These are phyloP conservation scores for Stagonosporopsis vannaccii DNA, from an alignment of 2,329 filamentous ascomycete species.

Conservation along the genomic window DNA sequence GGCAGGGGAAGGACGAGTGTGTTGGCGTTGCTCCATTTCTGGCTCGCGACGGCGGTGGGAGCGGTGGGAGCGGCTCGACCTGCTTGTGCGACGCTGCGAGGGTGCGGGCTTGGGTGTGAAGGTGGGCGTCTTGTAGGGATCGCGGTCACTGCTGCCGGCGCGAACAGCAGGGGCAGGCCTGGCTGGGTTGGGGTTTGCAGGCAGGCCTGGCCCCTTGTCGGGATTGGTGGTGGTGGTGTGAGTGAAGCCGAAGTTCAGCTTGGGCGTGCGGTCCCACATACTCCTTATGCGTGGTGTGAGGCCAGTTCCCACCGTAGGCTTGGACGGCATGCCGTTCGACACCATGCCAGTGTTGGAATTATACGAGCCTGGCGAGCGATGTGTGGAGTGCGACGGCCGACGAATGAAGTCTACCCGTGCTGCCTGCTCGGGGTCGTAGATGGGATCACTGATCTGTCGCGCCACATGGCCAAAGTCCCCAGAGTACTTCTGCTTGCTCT, in stretches of 20 bases:
- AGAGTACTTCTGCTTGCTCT: slow-evolving; percentile 42
- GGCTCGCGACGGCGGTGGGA: slow-evolving; percentile 11
- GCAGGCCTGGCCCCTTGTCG: slow-evolving; percentile 20
- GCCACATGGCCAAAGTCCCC: slow-evolving; percentile 50
- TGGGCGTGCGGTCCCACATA: slow-evolving; percentile 47
- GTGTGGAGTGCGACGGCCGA: slow-evolving; percentile 36
- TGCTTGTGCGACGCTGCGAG: slow-evolving; percentile 26
- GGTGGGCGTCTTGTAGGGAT: slow-evolving; percentile 44
- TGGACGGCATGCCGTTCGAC: slow-evolving; percentile 25
- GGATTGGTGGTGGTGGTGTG: slow-evolving; percentile 1
- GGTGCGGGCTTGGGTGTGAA: slow-evolving; percentile 35
- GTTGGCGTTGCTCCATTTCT: slow-evolving; percentile 8
- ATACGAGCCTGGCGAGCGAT: slow-evolving; percentile 27
- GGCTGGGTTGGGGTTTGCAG: slow-evolving; percentile 21
- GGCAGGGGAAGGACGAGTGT: slow-evolving; percentile 10
- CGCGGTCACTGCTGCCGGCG: slow-evolving; percentile 35
- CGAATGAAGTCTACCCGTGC: slow-evolving; percentile 49
- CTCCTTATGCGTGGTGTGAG: slow-evolving; percentile 45
- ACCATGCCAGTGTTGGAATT: slow-evolving; percentile 38
- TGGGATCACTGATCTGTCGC: slow-evolving; percentile 49
- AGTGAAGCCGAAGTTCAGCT: slow-evolving; percentile 39
- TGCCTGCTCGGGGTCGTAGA: slow-evolving; percentile 47
- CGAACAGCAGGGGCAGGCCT: slow-evolving; percentile 36
- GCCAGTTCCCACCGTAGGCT: slow-evolving; percentile 26
- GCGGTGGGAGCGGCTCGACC: slow-evolving; percentile 20